Base-by-base conservation (phyloP, 2,329 filamentous ascomycete species). In the Escovopsis sp. region DNA sequence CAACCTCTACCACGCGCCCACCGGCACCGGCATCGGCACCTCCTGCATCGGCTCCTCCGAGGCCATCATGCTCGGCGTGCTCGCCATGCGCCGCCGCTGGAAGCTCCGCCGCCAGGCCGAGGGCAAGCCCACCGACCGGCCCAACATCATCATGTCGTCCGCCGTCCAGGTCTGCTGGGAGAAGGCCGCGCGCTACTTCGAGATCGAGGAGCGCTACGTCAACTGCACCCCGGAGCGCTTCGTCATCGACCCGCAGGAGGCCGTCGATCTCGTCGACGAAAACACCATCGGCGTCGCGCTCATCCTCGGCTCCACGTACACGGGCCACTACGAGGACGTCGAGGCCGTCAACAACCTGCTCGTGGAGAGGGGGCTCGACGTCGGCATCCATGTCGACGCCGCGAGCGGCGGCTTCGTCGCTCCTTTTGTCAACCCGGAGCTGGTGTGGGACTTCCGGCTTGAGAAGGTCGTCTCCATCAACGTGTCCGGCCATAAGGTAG, bases 151-250 rank as follows among this genome's bases (percentile, higher is more conserved):
- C 65, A 94, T 96, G 88, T 90, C 83, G 48, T 85, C 83, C 18
- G 87, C 88, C 23, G 88, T 94, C 2, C 88, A 96, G 61, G 88
- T 94, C 28, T 94, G 86, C 68, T 94, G 87, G 87, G 86, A 94
- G 58, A 94, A 94, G 65, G 79, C 80, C 1, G 75, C 79, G 4
- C 70, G 85, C 35, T 93, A 92, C 63, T 90, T 93, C 48, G 88
- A 96, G 50, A 72, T 94, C 29, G 88, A 94, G 47, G 87, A 94
- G 65, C 84, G 82, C 60, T 86, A 71, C 8, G 72, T 78, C 23
- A 76, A 72, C 55, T 79, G 74, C 57, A 70, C 70, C 0, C 57
- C 60, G 2, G 68, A 75, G 1, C 63, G 75, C 41, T 79, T 65
- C 46, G 71, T 78, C 35, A 71, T 79, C 41, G 74, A 79, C 46